Evolutionary conservation across 1,284 basidiomycete species (phyloP).

Genomic region (Microbotryomycetes sp.): DNA sequence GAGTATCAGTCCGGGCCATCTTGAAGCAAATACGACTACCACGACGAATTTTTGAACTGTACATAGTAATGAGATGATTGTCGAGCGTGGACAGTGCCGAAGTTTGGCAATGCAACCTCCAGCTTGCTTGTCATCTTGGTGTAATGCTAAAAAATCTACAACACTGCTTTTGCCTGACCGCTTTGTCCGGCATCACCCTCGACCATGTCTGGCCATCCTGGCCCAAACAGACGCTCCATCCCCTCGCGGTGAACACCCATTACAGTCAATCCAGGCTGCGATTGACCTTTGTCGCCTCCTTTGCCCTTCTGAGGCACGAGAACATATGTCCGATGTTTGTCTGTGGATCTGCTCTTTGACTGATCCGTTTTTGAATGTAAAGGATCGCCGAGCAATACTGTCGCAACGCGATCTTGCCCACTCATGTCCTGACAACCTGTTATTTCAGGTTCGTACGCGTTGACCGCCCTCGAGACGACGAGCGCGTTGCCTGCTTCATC

Average conservation of each 20-base stretch:
- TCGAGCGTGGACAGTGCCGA: neutral
- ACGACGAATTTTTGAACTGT: neutral
- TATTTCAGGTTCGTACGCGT: slow-evolving; percentile 5
- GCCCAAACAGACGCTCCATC: slow-evolving; percentile 5
- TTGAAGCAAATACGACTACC: neutral
- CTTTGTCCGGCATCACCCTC: slow-evolving; percentile 15
- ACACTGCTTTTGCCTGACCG: neutral
- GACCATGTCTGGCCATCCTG: slow-evolving; percentile 25
- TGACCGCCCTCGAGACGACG: neutral
- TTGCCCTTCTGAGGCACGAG: slow-evolving; percentile 1
- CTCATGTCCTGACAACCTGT: neutral
- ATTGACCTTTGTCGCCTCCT: slow-evolving; percentile 3
- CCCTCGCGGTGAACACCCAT: slow-evolving; percentile 14
- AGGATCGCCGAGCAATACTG: slow-evolving; percentile 22
- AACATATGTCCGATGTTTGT: slow-evolving; percentile 19
- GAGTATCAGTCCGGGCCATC: neutral
- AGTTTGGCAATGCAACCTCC: neutral
- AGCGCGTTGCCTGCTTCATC: neutral
- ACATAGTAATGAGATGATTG: neutral
- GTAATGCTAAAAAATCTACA: no score
- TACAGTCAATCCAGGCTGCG: slow-evolving; percentile 13
- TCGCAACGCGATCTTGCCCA: slow-evolving; percentile 8
- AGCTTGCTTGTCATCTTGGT: neutral
- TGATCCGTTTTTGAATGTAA: neutral
- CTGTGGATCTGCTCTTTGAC: neutral